These are phyloP conservation scores for Microthyrium microscopicum DNA, from an alignment of 2,329 filamentous ascomycete genomes.

Conservation along the genomic window DNA sequence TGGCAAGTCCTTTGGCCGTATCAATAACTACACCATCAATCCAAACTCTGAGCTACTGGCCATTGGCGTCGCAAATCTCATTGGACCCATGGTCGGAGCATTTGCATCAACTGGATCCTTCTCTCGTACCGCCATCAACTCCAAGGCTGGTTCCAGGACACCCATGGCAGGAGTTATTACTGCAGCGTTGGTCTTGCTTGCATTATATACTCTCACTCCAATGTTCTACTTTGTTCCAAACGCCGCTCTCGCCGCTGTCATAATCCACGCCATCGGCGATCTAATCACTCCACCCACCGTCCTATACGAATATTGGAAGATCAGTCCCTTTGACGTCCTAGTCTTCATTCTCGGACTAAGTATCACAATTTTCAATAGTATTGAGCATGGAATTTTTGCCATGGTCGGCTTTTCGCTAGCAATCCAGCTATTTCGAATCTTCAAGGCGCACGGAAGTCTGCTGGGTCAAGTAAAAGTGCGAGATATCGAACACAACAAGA, in stretches of 20 bases:
- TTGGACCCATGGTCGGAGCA: constrained; percentile 74
- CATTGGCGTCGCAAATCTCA: constrained; percentile 75
- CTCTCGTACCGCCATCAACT: constrained; percentile 84
- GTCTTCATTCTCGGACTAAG: constrained; percentile 85
- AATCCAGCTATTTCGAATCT: constrained; percentile 63
- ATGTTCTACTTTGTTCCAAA: constrained; percentile 87
- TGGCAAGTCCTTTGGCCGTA: constrained; percentile 84
- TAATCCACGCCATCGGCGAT: constrained; percentile 85
- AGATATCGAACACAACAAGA: constrained; percentile 18
- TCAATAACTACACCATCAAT: constrained; percentile 95
- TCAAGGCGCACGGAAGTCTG: constrained; percentile 16
- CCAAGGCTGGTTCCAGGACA: constrained; percentile 80
- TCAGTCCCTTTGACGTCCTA: constrained; percentile 71
- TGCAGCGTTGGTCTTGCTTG: constrained; percentile 62
- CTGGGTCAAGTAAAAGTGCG: constrained; percentile 40
- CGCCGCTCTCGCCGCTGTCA: constrained; percentile 64
- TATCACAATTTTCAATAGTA: constrained; percentile 67
- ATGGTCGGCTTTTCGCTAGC: constrained; percentile 62
- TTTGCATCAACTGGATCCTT: constrained; percentile 89
- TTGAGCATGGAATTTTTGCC: constrained; percentile 79
- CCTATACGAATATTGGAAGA: constrained; percentile 81
- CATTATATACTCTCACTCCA: constrained; percentile 68
- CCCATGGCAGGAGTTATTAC: constrained; percentile 79
- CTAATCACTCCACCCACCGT: constrained; percentile 77
- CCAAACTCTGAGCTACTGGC: constrained; percentile 91